Evolutionary conservation across 2,329 filamentous ascomycete genomes (phyloP).

Genomic region (Clarireedia monteithiana): DNA sequence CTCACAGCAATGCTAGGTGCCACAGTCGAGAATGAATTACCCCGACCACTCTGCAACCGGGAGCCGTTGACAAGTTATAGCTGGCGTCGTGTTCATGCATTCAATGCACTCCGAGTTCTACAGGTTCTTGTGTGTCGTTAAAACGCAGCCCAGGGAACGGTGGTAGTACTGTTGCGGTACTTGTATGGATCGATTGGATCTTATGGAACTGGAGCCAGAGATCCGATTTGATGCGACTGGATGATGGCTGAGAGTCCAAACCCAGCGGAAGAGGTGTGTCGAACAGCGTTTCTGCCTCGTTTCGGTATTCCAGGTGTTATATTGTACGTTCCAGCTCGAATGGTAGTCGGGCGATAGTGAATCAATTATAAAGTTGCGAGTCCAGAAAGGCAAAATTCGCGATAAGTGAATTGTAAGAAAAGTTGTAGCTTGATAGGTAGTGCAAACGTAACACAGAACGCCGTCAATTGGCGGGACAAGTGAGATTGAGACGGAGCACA

Average conservation of each 20-base stretch:
- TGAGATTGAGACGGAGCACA: slow-evolving; percentile 8
- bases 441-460: slow-evolving; percentile 4
- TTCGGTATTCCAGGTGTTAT: neutral
- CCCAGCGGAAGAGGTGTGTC: neutral
- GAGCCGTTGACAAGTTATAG: slow-evolving; percentile 16
- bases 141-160: neutral
- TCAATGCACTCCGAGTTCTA: neutral
- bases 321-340: neutral
- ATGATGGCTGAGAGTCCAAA: neutral
- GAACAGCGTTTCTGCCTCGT: neutral
- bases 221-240: neutral
- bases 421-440: neutral
- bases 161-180: neutral
- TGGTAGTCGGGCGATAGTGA: neutral
- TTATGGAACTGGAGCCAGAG: no score
- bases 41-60: slow-evolving; percentile 19
- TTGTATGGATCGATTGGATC: neutral
- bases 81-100: slow-evolving; percentile 7
- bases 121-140: neutral
- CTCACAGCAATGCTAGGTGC: slow-evolving; percentile 7
- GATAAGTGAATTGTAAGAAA: neutral
- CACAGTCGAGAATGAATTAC: slow-evolving; percentile 15
- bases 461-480: slow-evolving; percentile 11
- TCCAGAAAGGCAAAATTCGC: neutral
- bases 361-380: slow-evolving; percentile 1